Base-by-base conservation (phyloP, 2,329 filamentous ascomycete species). In the Metarhizium brunneum region DNA sequence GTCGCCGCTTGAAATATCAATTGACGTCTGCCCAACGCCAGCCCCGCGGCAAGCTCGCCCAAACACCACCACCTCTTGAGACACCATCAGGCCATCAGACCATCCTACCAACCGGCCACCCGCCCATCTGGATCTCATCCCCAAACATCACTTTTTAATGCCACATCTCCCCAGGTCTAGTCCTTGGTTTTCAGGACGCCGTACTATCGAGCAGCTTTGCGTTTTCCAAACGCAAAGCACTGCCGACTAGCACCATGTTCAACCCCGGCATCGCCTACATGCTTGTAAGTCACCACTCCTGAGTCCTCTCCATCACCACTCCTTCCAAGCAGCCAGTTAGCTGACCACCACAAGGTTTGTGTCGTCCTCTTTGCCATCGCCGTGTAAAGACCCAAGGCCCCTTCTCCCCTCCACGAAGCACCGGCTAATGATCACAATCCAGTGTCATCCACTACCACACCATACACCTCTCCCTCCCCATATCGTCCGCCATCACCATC, bases 381-480 rank as follows among this genome's bases (percentile, higher is more conserved):
- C 25, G 62, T 65, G 69, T 71, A 52, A 18, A 40, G 13, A 16
- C 38, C 38, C 38, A 13, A 16, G 14, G 38, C 38, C 7, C 13
- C n/a, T 32, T n/a, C 30, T 10, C 16, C 13, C 20, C 42, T 29
- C 40, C n/a, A 35, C 40, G 47, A 8, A 45, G 10, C 42, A 47
- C 58, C 54, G 0, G 38, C 38, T 40, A 40, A 40, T 16, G n/a
- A 40, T 40, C n/a, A 60, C 42, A 53, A 51, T 35, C 30, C 55
- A 77, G 74, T 13, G 65, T 71, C 61, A 64, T 72, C 53, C 72
- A 76, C 60, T 62, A 73, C 61, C 68, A 69, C 58, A 66, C 64
- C 56, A 57, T 65, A 16, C 65, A 64, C 52, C 69, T 77, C 45
- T 74, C 72, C 29, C 71, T 78, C 6, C 73, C 73, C 32, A 61